A percentile compares a stretch with the other conserved stretches of the same genome.
phyloP scores from a whole-genome alignment of 2,329 filamentous ascomycete species.

The Magnaporthiopsis poae region DNA sequence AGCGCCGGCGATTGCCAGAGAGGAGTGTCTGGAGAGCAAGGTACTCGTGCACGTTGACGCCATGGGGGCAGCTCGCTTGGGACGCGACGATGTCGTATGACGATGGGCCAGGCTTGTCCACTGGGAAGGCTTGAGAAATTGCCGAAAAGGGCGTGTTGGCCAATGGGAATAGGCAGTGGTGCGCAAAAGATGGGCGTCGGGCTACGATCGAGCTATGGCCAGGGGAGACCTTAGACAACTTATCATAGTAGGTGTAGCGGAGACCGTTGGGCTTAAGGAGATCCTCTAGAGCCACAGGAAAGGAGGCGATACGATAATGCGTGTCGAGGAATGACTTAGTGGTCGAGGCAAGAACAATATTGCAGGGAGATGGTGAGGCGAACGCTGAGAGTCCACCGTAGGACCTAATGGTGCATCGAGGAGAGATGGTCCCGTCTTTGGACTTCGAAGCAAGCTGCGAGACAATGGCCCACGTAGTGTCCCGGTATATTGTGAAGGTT shows the following conservation, averaged over 20 bases:
- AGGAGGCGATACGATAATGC: conserved; percentile 33
- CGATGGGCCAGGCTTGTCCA: conserved; percentile 30
- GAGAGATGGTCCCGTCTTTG: neutral
- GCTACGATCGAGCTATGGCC: conserved; percentile 14
- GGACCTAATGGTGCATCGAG: neutral
- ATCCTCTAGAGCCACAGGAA: conserved; percentile 30
- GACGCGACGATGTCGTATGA: conserved; percentile 46
- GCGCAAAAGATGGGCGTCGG: conserved; percentile 29
- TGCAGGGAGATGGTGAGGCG: neutral
- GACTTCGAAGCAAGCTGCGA: conserved; percentile 17
- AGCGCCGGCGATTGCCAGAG: conserved; percentile 36
- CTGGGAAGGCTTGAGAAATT: conserved; percentile 18
- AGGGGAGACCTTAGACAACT: conserved; percentile 27
- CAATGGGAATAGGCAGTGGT: conserved; percentile 34
- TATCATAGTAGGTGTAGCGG: conserved; percentile 38
- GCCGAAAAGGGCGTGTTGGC: conserved; percentile 24
- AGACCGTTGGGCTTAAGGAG: conserved; percentile 38
- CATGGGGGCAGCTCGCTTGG: conserved; percentile 35
- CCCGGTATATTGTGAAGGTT: conserved; percentile 25
- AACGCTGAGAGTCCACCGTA: neutral
- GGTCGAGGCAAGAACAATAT: conserved; percentile 5
- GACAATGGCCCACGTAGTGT: conserved; percentile 31
- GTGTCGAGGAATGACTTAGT: conserved; percentile 22
- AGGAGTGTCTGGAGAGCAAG: conserved; percentile 39
- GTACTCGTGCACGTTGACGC: conserved; percentile 41